Percentiles rank a stretch among this genome's conserved stretches.
phyloP scores from a whole-genome alignment of 179 eudicot genomes.

The Camellia oleifera region DNA sequence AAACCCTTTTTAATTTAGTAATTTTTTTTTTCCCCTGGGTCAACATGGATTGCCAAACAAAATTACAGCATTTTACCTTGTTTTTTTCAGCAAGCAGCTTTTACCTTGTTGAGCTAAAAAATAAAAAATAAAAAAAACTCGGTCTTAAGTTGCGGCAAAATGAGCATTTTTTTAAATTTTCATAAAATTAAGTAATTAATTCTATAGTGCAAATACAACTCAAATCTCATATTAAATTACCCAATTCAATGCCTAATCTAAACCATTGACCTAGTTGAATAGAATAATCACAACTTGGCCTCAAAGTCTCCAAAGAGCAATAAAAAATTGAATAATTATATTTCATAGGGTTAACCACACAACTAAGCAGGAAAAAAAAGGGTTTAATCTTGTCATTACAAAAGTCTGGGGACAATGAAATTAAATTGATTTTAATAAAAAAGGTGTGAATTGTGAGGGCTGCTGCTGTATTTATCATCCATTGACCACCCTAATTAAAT shows the following conservation, averaged over 20 bases:
- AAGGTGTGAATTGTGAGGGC: constrained; percentile 15
- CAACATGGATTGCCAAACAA: no score
- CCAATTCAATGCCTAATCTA: constrained; percentile 13
- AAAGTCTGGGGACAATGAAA: background rate
- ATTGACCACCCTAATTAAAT: constrained; percentile 12
- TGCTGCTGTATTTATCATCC: background rate
- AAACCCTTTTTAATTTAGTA: no score
- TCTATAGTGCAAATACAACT: constrained; percentile 4
- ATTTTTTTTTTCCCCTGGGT: no score
- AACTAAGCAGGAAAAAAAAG: constrained; percentile 1
- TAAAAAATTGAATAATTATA: background rate
- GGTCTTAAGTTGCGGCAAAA: no score
- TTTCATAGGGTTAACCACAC: background rate
- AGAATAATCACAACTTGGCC: constrained; percentile 14
- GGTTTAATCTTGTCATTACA: background rate
- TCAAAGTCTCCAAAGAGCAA: constrained; percentile 13
- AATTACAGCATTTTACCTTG: no score
- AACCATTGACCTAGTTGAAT: constrained; percentile 20
- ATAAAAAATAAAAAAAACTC: no score
- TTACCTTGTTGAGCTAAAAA: no score
- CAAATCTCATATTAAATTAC: constrained; percentile 6
- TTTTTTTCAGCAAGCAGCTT: no score
- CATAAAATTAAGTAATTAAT: background rate
- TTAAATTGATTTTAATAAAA: background rate
- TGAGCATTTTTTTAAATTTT: background rate